Percentiles rank a stretch among this genome's conserved stretches.
Conservation (phyloP, 768 basidiomycete genomes). For the Kwoniella mangroviensis region DNA sequence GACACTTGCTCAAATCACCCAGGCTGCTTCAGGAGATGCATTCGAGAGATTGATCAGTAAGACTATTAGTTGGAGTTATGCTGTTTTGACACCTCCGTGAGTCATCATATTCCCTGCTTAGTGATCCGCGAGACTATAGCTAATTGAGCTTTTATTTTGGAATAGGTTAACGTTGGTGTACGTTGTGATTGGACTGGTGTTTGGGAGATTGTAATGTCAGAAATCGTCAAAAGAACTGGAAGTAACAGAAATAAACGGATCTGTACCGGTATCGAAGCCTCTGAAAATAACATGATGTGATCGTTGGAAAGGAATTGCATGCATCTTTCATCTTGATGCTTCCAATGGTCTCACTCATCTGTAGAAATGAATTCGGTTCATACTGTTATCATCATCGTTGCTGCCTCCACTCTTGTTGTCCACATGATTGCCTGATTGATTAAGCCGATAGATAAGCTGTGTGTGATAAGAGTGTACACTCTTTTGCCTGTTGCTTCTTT, state of each 20-base stretch:
- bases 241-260: neutral
- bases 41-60: constrained; percentile 89
- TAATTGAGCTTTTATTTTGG: constrained; percentile 10
- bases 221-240: neutral
- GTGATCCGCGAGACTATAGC: neutral
- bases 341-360: no score
- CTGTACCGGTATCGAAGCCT: neutral
- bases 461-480: no score
- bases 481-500: no score
- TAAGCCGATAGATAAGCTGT: no score
- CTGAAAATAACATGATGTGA: neutral
- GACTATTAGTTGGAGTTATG: constrained; percentile 93
- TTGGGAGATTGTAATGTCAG: constrained; percentile 48
- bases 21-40: constrained; percentile 79
- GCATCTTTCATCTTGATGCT: neutral
- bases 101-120: constrained; percentile 6
- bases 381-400: no score
- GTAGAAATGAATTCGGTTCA: no score
- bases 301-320: neutral
- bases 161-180: constrained; percentile 67
- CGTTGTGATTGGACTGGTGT: constrained; percentile 72
- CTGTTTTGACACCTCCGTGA: constrained; percentile 78
- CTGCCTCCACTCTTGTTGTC: no score
- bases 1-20: constrained; percentile 79
- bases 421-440: no score